phyloP scores from a whole-genome alignment of 75 land plant genomes.

The Pinus taeda region DNA sequence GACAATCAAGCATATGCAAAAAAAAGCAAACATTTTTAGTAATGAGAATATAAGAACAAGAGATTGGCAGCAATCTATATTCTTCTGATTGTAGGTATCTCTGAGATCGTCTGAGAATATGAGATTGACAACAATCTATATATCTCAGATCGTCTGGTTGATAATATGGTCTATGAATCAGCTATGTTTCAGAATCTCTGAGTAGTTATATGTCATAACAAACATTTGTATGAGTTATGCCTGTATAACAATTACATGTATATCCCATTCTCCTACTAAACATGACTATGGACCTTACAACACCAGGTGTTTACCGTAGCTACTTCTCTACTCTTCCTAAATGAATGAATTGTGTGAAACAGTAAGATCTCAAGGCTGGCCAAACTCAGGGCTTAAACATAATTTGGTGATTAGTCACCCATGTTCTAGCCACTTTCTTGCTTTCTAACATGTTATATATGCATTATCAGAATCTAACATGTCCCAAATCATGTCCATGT shows the following conservation, averaged over 20 bases:
- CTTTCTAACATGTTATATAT: background rate
- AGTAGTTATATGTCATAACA: background rate
- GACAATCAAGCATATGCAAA: background rate
- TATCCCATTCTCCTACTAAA: background rate
- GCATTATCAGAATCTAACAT: background rate
- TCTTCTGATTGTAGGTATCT: background rate
- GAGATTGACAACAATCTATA: too few species aligned
- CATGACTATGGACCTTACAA: too few species aligned
- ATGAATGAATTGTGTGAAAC: background rate
- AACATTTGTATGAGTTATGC: background rate
- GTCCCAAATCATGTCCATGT: slow-evolving; percentile 4
- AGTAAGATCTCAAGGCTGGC: background rate
- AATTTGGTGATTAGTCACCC: background rate
- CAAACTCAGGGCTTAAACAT: background rate
- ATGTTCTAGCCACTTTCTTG: background rate
- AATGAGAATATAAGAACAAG: background rate
- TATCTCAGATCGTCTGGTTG: background rate
- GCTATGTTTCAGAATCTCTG: background rate
- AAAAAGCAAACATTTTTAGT: background rate
- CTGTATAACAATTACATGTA: background rate
- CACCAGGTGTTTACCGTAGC: background rate
- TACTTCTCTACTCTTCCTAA: background rate
- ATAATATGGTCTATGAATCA: background rate
- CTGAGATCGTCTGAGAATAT: background rate
- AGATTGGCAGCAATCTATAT: too few species aligned